Evolutionary conservation across 345 rosid genomes (phyloP).

Genomic region (Nephelium lappaceum): DNA sequence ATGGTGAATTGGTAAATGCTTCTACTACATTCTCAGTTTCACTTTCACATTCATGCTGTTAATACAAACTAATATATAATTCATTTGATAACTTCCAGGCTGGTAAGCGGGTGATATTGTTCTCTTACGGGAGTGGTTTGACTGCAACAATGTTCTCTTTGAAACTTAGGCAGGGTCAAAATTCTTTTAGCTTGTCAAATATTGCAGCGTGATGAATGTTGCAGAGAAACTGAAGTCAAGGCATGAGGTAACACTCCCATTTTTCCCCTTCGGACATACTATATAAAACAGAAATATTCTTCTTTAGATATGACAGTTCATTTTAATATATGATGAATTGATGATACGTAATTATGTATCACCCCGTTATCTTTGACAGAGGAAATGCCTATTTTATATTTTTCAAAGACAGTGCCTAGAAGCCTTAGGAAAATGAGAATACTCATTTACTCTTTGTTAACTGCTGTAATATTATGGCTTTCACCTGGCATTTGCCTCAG

Average conservation of each 20-base stretch:
- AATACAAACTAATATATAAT: neutral
- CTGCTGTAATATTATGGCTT: neutral
- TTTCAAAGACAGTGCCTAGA: neutral
- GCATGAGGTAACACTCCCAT: slow-evolving; percentile 70
- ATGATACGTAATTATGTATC: neutral
- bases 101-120: slow-evolving; percentile 78
- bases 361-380: neutral
- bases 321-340: too few relatives aligned
- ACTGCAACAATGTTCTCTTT: slow-evolving; percentile 94
- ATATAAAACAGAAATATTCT: neutral
- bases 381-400: neutral
- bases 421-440: neutral
- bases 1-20: slow-evolving; percentile 66
- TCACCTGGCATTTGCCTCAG: neutral
- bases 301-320: neutral
- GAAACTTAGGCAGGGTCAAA: slow-evolving; percentile 57
- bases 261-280: neutral
- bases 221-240: slow-evolving; percentile 77
- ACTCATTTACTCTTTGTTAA: neutral
- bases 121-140: slow-evolving; percentile 97
- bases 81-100: slow-evolving; percentile 43
- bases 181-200: slow-evolving; percentile 82
- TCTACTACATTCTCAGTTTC: slow-evolving; percentile 5
- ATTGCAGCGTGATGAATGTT: slow-evolving; percentile 77
- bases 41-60: neutral